A percentile compares a stretch with the other conserved stretches of the same genome.
Conservation (phyloP, 2,329 filamentous ascomycete genomes). For the Amphichorda felina region DNA sequence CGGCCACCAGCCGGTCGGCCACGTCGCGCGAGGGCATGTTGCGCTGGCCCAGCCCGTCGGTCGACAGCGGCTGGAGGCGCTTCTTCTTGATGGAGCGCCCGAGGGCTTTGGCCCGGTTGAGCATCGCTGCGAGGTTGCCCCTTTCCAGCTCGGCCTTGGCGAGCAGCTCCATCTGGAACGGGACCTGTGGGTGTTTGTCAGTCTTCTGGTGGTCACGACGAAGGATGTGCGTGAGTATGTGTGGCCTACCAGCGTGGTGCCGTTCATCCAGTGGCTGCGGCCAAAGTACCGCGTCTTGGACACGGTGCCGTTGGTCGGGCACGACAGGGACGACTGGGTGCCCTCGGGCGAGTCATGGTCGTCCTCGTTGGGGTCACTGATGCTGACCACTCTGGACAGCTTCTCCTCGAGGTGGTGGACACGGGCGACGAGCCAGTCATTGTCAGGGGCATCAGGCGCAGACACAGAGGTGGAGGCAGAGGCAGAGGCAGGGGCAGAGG, state of each 20-base stretch:
- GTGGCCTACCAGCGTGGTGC: conserved; percentile 24
- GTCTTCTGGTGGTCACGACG: background rate
- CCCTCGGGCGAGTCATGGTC: conserved; percentile 8
- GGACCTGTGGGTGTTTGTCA: conserved; percentile 11
- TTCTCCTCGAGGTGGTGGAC: conserved; percentile 5
- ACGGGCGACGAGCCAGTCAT: conserved; percentile 3
- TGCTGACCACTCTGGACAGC: no score
- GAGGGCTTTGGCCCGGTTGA: conserved; percentile 27
- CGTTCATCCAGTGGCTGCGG: conserved; percentile 39
- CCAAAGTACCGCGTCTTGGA: conserved; percentile 33
- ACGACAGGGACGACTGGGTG: conserved; percentile 2
- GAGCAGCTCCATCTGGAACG: conserved; percentile 14
- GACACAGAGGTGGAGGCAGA: no score
- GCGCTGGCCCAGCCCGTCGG: conserved; percentile 23
- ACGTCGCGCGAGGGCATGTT: conserved; percentile 24
- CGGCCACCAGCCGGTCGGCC: conserved; percentile 36
- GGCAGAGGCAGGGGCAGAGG: no score
- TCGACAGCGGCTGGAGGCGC: conserved; percentile 20
- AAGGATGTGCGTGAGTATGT: background rate
- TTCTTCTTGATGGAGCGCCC: conserved; percentile 28
- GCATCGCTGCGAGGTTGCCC: conserved; percentile 1
- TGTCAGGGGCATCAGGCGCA: no score
- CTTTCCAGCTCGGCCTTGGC: conserved; percentile 13
- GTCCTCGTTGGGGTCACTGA: conserved; percentile 3
- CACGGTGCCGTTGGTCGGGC: conserved; percentile 21